phyloP scores from a whole-genome alignment of 2,329 filamentous ascomycete genomes.

The Colletotrichum sp. region DNA sequence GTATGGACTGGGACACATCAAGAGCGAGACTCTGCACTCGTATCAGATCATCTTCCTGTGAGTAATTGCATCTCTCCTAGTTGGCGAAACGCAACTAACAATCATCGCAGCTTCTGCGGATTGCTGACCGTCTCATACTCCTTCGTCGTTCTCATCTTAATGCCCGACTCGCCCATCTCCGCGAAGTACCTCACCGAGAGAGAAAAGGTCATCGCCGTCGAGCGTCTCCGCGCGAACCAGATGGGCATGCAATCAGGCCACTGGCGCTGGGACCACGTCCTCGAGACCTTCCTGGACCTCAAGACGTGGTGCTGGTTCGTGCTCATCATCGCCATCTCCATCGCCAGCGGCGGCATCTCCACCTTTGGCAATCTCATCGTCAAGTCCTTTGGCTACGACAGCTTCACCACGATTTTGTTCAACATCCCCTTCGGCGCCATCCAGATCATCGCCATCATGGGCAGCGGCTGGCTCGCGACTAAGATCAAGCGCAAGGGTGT shows the following conservation, averaged over 20 bases:
- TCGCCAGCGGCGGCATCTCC: constrained; percentile 59
- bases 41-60: constrained; percentile 31
- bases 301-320: constrained; percentile 43
- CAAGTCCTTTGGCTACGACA: constrained; percentile 58
- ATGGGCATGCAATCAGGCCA: constrained; percentile 37
- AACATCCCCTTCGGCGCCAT: constrained; percentile 65
- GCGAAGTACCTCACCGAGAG: constrained; percentile 58
- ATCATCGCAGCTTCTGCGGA: constrained; percentile 31
- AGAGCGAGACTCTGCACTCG: constrained; percentile 16
- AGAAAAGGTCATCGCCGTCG: constrained; percentile 63
- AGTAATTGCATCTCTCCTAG: accelerated
- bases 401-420: constrained; percentile 59
- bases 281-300: constrained; percentile 36
- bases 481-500: constrained; percentile 46
- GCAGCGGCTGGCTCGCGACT: constrained; percentile 52
- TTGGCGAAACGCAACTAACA: accelerated
- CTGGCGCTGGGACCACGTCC: constrained; percentile 42
- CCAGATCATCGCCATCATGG: constrained; percentile 63
- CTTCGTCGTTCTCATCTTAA: constrained; percentile 54
- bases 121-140: constrained; percentile 49
- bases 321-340: constrained; percentile 54
- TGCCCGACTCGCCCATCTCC: constrained; percentile 67
- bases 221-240: constrained; percentile 56
- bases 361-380: constrained; percentile 64
- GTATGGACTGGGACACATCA: constrained; percentile 35